Evolutionary conservation across 345 rosid species (phyloP), one percentile per base, ranked within the genome.

Genomic region (Viola odorata): DNA sequence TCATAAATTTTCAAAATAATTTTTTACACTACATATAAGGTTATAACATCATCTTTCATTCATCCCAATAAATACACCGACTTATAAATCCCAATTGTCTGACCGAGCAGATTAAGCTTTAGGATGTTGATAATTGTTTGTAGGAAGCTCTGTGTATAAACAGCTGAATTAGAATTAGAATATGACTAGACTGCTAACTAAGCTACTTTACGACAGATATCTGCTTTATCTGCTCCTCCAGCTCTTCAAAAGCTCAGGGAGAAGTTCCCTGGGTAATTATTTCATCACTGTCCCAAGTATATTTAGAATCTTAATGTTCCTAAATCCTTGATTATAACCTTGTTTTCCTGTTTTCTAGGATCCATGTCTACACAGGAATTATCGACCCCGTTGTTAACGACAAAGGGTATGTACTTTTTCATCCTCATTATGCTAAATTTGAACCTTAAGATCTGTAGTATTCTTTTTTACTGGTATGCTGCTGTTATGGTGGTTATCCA

Each of bases 191-290:
- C 45, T 63, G 12, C 62, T 72, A 72, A 49, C 16, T 45, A 37
- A 53, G 37, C 42, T 55, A 41, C 42, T 59, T 17, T 73, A 40
- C 58, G 2, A n/a, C 84, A 92, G 98, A 87, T 92, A 75, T 87
- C 90, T 73, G 98, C 96, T 36, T 70, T 83, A 51, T 88, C 98
- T 71, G 89, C 94, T 62, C 96, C 98, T 68, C 96, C 96, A 10
- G 96, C 96, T 67, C 91, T 92, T 45, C 75, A 85, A 41, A 89
- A 89, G 82, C 98, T 92, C 69, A 89, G 91, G 1, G 91, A 89
- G 78, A 92, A 89, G 59, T 92, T 79, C 68, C 94, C 96, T 1
- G 96, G 98, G 96, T 92, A 89, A 76, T n/a, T 15, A 10, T 37
- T 53, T 59, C 14, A 6, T 4, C 10, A 48, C 9, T 50, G 52